Evolutionary conservation across 2,329 filamentous ascomycete species (phyloP).

Genomic region (Pseudocercospora macadamiae): DNA sequence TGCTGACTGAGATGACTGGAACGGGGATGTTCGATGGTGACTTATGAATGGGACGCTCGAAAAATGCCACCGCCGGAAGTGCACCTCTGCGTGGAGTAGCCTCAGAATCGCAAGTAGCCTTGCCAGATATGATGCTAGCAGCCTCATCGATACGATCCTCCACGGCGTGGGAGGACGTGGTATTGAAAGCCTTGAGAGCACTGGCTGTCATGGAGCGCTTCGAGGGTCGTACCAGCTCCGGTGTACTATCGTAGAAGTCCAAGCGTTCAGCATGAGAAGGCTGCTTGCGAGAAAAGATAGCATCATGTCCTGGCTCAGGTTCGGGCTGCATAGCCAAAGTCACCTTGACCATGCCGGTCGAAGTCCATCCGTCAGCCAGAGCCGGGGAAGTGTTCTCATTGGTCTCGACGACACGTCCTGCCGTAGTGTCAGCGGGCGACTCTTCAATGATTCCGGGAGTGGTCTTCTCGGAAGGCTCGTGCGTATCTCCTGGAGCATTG

Average conservation of each 20-base stretch:
- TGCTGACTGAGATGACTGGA: not conserved
- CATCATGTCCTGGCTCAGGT: not conserved
- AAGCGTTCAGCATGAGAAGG: not conserved
- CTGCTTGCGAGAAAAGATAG: not conserved
- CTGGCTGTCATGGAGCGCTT: not conserved
- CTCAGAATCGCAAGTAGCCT: no score
- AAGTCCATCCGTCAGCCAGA: not conserved
- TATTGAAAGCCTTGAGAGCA: not conserved
- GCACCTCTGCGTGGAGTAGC: no score
- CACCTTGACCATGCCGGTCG: not conserved
- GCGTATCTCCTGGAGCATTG: no score
- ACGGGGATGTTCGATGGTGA: not conserved
- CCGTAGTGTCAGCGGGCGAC: no score
- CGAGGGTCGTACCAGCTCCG: not conserved
- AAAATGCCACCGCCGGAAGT: no score
- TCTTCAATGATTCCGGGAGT: no score
- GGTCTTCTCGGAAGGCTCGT: no score
- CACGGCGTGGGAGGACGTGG: not conserved
- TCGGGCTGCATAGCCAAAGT: not conserved
- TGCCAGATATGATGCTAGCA: not conserved
- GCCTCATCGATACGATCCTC: not conserved
- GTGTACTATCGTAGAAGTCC: not conserved
- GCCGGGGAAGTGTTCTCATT: not conserved
- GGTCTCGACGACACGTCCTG: no score
- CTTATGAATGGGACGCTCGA: not conserved